These are phyloP conservation scores for Aspergillus tubingensis DNA, from an alignment of 2,329 filamentous ascomycete genomes.

Conservation along the genomic window DNA sequence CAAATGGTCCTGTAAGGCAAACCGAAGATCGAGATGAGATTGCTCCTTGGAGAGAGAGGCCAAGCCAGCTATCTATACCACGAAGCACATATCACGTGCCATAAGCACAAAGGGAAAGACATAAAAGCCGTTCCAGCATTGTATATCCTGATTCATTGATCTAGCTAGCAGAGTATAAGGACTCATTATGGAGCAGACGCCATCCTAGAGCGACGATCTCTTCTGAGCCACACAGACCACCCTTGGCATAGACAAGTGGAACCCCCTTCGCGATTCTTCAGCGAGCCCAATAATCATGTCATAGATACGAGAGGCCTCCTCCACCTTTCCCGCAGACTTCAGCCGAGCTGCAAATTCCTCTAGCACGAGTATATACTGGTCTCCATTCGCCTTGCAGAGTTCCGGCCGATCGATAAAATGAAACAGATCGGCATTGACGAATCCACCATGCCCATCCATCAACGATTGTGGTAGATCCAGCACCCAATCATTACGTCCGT, in stretches of 20 bases:
- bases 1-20: too few relatives aligned
- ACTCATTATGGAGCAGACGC: too few relatives aligned
- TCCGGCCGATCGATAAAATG: background rate
- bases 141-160: too few relatives aligned
- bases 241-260: constrained; percentile 1
- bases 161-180: too few relatives aligned
- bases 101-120: too few relatives aligned
- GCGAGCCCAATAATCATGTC: too few relatives aligned
- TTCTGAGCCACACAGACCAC: background rate
- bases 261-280: background rate
- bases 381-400: background rate
- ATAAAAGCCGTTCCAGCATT: too few relatives aligned
- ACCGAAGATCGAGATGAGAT: too few relatives aligned
- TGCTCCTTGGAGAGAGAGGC: too few relatives aligned
- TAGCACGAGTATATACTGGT: constrained; percentile 4
- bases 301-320: background rate
- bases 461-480: background rate
- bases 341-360: constrained; percentile 1
- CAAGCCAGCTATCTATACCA: too few relatives aligned
- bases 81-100: too few relatives aligned
- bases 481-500: constrained; percentile 2
- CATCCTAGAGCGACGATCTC: too few relatives aligned
- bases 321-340: background rate
- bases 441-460: background rate
- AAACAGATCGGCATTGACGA: background rate